These are phyloP conservation scores for Lipomyces mesembrius DNA, from an alignment of 805 yeast genomes.

Conservation along the genomic window DNA sequence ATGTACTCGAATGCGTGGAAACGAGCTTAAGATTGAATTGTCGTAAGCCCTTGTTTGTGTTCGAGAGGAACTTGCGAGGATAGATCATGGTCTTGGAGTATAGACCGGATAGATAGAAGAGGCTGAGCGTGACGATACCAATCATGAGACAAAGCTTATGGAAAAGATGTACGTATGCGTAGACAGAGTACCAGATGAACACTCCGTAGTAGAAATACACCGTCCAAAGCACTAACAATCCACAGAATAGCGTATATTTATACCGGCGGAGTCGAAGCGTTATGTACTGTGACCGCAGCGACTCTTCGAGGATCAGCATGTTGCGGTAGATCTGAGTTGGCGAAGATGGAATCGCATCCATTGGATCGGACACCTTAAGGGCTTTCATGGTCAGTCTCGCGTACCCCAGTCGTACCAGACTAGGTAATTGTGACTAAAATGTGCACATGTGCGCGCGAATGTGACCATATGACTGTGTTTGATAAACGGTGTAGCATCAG, in stretches of 20 bases:
- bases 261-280: conserved; percentile 69
- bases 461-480: neutral
- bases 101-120: conserved; percentile 88
- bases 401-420: neutral
- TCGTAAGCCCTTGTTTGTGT: conserved; percentile 88
- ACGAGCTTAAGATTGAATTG: conserved; percentile 62
- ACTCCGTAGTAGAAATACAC: conserved; percentile 44
- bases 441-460: neutral
- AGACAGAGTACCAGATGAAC: conserved; percentile 46
- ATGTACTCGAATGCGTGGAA: conserved; percentile 41
- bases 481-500: too few species aligned
- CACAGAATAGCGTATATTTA: conserved; percentile 60
- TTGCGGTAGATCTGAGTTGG: conserved; percentile 71
- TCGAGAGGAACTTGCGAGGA: conserved; percentile 75
- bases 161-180: conserved; percentile 45
- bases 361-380: conserved; percentile 1
- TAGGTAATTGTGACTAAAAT: neutral
- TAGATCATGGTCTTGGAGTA: conserved; percentile 81
- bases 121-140: conserved; percentile 65
- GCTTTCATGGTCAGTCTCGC: conserved; percentile 4
- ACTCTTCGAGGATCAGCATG: conserved; percentile 81
- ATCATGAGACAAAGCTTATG: conserved; percentile 57
- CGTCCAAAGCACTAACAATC: conserved; percentile 40
- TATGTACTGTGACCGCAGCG: conserved; percentile 77
- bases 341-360: conserved; percentile 37